Conservation (phyloP, 345 rosid genomes). For the Lumnitzera littorea region DNA sequence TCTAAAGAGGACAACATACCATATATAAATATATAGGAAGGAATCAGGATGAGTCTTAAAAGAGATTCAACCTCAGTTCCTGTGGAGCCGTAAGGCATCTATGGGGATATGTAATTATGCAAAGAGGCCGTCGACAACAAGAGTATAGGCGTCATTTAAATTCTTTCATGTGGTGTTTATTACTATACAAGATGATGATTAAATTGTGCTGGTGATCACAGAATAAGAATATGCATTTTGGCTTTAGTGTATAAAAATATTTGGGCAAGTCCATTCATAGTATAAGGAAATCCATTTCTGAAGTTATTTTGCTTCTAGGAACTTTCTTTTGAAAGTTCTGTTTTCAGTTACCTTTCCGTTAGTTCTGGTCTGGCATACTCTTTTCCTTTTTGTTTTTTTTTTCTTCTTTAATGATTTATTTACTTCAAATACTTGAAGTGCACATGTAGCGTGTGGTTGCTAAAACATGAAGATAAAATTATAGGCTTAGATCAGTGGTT, state of each 20-base stretch:
- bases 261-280: no score
- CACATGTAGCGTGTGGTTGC: no score
- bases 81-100: slow-evolving; percentile 52
- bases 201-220: slow-evolving; percentile 15
- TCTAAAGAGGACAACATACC: slow-evolving; percentile 35
- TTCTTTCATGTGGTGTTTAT: slow-evolving; percentile 6
- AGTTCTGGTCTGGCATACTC: no score
- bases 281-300: no score
- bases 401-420: no score
- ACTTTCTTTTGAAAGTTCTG: no score
- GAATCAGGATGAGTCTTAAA: not conserved
- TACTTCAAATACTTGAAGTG: no score
- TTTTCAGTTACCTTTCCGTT: no score
- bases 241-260: not conserved
- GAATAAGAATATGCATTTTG: slow-evolving; percentile 38
- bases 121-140: slow-evolving; percentile 22
- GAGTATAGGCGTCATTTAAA: slow-evolving; percentile 11
- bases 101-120: slow-evolving; percentile 42
- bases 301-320: no score
- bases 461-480: no score
- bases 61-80: slow-evolving; percentile 23
- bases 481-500: no score
- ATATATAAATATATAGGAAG: slow-evolving; percentile 10
- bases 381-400: no score
- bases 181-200: slow-evolving; percentile 2